Conservation (phyloP, 176 grass and related monocot genomes). For the Ensete glaucum region DNA sequence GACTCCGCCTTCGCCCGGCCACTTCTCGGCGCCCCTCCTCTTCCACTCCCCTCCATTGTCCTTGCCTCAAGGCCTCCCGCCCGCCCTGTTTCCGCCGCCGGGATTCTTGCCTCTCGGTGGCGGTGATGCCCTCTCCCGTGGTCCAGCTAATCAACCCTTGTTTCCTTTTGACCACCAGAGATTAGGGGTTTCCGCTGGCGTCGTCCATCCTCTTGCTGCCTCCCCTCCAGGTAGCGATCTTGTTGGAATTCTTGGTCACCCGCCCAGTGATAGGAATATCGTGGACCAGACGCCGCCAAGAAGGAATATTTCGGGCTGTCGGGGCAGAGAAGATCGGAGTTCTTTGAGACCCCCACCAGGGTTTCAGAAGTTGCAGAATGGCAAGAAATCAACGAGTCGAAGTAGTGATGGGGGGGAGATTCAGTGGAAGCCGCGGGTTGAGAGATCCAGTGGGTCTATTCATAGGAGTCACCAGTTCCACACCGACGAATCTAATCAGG, state of each 20-base stretch:
- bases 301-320: background rate
- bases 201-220: conserved; percentile 8
- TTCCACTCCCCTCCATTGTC: conserved; percentile 9
- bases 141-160: conserved; percentile 11
- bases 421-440: background rate
- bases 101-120: conserved; percentile 10
- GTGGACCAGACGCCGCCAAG: background rate
- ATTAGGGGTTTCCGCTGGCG: conserved; percentile 9
- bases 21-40: conserved; percentile 25
- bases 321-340: background rate
- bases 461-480: background rate
- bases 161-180: conserved; percentile 23
- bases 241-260: background rate
- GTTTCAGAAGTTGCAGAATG: conserved; percentile 16
- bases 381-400: background rate
- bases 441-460: background rate
- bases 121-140: background rate
- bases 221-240: conserved; percentile 3
- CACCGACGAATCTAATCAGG: background rate
- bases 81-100: conserved; percentile 12
- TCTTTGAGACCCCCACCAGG: conserved; percentile 29
- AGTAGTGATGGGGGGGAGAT: background rate
- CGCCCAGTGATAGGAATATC: background rate
- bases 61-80: conserved; percentile 6
- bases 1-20: background rate